Evolutionary conservation across 306 rosid genomes (phyloP), one percentile per base, ranked within the genome.

Genomic region (Luffa aegyptiaca): DNA sequence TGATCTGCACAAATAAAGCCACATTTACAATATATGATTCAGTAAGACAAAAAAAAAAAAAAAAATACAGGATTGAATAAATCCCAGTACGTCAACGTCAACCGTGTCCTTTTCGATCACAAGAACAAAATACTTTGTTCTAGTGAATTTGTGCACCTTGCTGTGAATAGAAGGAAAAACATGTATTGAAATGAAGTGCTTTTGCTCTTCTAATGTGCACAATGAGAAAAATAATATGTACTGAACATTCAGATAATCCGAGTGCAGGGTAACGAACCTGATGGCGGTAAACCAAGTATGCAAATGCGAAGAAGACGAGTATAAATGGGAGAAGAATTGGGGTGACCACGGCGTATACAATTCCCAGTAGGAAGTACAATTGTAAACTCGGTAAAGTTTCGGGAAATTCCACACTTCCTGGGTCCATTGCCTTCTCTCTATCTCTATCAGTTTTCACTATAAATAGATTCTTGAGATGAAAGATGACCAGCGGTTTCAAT

Each of bases 241-340:
- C 11, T 51, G 61, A 49, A 3, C 52, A 52, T 33, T 52, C 42
- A 7, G 41, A 49, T 49, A 49, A 73, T 31, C 26, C 1, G 44
- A 73, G 14, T 48, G 21, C 3, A 42, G 46, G 69, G 46, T 16
- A 63, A 84, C 92, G 64, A 84, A 95, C 99, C 99, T 95, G 99
- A 81, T 95, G 99, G 18, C 99, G 99, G 85, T 95, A 95, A 80
- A 95, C 97, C 86, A 95, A 81, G 91, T 93, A 93, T 10, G 99
- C 99, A 0, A 95, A 77, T 78, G 93, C 99, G 68, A 95, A 95
- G 97, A 95, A 95, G 90, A 95, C 83, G 18, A 93, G 81, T 71
- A 95, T 90, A 84, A 95, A 95, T n/a, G 99, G 99, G 71, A 95
- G 99, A 82, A 95, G 96, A 86, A 93, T 84, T 0, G 99, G 99